Base-by-base conservation (phyloP, 2,329 filamentous ascomycete genomes). In the Hypomyces rosellus region DNA sequence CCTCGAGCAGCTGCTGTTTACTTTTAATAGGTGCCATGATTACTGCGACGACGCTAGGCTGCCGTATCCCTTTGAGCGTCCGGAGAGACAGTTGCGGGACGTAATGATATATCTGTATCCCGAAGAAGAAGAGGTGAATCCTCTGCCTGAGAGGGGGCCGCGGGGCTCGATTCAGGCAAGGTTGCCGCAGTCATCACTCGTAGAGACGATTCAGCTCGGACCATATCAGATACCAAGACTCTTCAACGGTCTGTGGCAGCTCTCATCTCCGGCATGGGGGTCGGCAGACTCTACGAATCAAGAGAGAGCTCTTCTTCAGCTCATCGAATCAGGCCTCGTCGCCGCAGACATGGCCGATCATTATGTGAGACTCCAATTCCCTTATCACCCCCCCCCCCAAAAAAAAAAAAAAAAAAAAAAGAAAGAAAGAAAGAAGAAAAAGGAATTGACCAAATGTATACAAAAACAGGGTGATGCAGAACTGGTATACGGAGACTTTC, bases 331-430 rank as follows among this genome's bases (percentile, higher is more conserved):
- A n/a, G 58, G 58, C 1, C 52, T 60, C 13, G 49, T 49, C 5
- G 66, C 64, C 1, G 71, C 69, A 57, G 74, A 79, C 55, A 78
- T 78, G 75, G 75, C 75, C 5, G 75, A 79, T 59, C 75, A 78
- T 54, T 78, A 78, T 53, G 75, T 55, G 46, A 40, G 36, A 9
- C 11, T 36, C 22, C 14, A 33, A 34, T 6, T 34, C 34, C 25
- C 25, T 25, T 25, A n/a, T n/a, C n/a, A n/a, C 20, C 20, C 20
- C 20, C n/a, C n/a, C n/a, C n/a, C n/a, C n/a, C n/a, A n/a, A n/a
- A n/a, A n/a, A n/a, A n/a, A n/a, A n/a, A 20, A 20, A 3, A 3
- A 20, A 20, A 20, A 20, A 20, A 20, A 5, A 20, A 20, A 20
- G 20, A 20, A 20, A 20, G 20, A 20, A 20, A 20, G 5, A 20